These are phyloP conservation scores for Pyrenophora seminiperda DNA, from an alignment of 2,329 filamentous ascomycete species.

Conservation along the genomic window DNA sequence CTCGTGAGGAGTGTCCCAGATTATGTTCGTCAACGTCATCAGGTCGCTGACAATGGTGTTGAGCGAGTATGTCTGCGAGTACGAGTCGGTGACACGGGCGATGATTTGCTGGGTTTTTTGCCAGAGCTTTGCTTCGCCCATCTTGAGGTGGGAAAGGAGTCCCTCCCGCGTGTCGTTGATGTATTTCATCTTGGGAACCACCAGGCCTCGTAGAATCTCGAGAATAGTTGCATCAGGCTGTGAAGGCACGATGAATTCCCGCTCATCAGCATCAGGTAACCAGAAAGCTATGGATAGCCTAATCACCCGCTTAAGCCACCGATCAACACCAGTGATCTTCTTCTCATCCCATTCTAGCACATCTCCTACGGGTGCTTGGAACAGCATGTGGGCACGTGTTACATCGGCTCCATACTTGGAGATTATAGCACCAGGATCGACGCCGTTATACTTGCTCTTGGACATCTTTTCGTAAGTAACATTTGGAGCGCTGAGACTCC, in stretches of 20 bases:
- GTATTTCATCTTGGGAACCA: slow-evolving; percentile 7
- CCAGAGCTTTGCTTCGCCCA: slow-evolving; percentile 59
- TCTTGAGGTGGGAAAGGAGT: slow-evolving; percentile 17
- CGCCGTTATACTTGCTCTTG: slow-evolving; percentile 91
- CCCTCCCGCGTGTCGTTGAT: not conserved
- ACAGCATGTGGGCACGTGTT: slow-evolving; percentile 83
- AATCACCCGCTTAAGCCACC: slow-evolving; percentile 75
- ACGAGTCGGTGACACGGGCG: slow-evolving; percentile 67
- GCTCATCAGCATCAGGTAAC: slow-evolving; percentile 32
- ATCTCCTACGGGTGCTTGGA: slow-evolving; percentile 83
- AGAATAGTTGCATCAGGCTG: slow-evolving; percentile 32
- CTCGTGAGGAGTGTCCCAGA: slow-evolving; percentile 33
- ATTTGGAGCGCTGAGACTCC: slow-evolving; percentile 63
- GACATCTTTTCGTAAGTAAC: slow-evolving; percentile 90
- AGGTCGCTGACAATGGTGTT: slow-evolving; percentile 85
- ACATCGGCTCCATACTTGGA: slow-evolving; percentile 79
- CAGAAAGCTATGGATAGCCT: slow-evolving; percentile 52
- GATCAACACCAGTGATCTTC: slow-evolving; percentile 79
- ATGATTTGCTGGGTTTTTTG: slow-evolving; percentile 71
- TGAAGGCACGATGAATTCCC: slow-evolving; percentile 27
- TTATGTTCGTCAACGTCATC: slow-evolving; percentile 76
- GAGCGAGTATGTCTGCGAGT: slow-evolving; percentile 73
- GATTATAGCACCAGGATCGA: slow-evolving; percentile 77
- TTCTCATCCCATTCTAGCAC: slow-evolving; percentile 86
- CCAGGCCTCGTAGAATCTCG: slow-evolving; percentile 22